phyloP scores from a whole-genome alignment of 225 moss, liverwort and hornwort species.

The Straminergon stramineum region DNA sequence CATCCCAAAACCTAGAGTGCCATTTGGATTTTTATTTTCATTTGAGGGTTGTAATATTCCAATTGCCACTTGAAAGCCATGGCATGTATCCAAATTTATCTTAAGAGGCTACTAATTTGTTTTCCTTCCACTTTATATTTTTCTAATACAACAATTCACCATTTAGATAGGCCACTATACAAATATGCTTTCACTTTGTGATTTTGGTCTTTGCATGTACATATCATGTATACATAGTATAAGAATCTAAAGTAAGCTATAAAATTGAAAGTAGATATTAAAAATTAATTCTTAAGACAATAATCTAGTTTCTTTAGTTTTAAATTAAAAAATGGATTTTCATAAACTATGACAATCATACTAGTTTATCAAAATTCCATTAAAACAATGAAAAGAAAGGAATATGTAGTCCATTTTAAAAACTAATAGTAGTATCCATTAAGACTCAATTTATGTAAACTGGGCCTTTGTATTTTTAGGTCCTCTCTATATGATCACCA shows the following conservation, averaged over 20 bases:
- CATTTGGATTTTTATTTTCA: neutral
- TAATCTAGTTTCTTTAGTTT: neutral
- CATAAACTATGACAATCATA: neutral
- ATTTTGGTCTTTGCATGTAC: neutral
- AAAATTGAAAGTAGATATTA: neutral
- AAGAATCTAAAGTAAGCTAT: neutral
- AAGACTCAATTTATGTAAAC: too few relatives aligned
- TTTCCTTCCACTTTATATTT: neutral
- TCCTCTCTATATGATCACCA: too few relatives aligned
- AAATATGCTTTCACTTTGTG: neutral
- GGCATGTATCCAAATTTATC: neutral
- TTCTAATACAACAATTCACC: neutral
- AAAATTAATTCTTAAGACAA: neutral
- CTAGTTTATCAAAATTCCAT: neutral
- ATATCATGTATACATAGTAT: rapidly evolving
- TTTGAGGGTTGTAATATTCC: neutral
- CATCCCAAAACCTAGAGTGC: neutral
- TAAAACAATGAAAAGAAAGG: neutral
- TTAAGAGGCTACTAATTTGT: neutral
- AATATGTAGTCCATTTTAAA: neutral
- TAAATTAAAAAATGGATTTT: neutral
- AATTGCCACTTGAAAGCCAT: neutral
- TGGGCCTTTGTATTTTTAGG: too few relatives aligned
- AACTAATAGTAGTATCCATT: neutral
- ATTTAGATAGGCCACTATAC: neutral